These are phyloP conservation scores for Amanita polypyramis DNA, from an alignment of 768 basidiomycete genomes.

Conservation along the genomic window DNA sequence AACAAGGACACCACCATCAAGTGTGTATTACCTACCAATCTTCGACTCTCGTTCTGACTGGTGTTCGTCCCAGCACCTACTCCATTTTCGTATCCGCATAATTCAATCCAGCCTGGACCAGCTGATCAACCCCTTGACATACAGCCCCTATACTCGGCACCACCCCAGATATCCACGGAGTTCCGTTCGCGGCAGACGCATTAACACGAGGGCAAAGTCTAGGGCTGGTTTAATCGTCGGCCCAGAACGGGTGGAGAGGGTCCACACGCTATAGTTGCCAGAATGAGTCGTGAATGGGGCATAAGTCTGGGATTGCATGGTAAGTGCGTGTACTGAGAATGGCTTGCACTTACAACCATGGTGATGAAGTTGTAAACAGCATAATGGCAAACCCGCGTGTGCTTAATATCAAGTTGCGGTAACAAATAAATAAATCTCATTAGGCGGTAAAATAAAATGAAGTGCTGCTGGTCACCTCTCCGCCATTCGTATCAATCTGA, in stretches of 20 bases:
- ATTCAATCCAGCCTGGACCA: slow-evolving; percentile 32
- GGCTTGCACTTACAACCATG: slow-evolving; percentile 41
- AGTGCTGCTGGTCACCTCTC: slow-evolving; percentile 29
- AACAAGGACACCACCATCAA: background rate
- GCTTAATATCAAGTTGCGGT: slow-evolving; percentile 50
- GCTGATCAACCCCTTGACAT: slow-evolving; percentile 34
- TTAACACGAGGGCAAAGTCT: slow-evolving; percentile 44
- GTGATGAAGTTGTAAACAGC: slow-evolving; percentile 58
- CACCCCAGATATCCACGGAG: slow-evolving; percentile 35
- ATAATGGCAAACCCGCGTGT: slow-evolving; percentile 59
- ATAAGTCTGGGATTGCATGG: slow-evolving; percentile 32
- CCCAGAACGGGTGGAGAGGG: slow-evolving; percentile 34
- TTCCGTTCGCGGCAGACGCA: slow-evolving; percentile 21
- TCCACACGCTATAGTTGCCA: slow-evolving; percentile 38
- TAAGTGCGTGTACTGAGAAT: background rate
- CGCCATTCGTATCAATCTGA: slow-evolving; percentile 48
- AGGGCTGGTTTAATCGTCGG: slow-evolving; percentile 49
- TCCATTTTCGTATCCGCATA: slow-evolving; percentile 35
- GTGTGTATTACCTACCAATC: background rate
- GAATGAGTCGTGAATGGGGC: slow-evolving; percentile 41
- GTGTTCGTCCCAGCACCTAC: background rate
- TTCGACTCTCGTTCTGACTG: background rate
- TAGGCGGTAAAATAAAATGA: background rate
- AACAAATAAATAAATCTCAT: background rate
- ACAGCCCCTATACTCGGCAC: slow-evolving; percentile 50